A percentile compares a stretch with the other conserved stretches of the same genome.
These are phyloP conservation scores for Echria macrotheca DNA, from an alignment of 495 filamentous ascomycete species.

Conservation along the genomic window DNA sequence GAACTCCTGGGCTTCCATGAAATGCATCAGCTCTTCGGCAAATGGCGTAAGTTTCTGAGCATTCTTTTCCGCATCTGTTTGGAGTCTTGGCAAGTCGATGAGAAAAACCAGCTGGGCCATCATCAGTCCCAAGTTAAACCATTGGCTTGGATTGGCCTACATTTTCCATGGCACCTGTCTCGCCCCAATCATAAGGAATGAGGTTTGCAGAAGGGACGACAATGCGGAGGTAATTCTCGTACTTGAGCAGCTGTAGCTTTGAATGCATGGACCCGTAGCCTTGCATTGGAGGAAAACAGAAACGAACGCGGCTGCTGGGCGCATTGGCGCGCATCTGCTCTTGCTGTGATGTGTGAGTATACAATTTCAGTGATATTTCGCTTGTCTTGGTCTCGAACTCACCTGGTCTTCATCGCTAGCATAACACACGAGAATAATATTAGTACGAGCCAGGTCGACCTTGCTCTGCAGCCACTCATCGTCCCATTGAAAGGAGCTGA, in stretches of 20 bases:
- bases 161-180: constrained; percentile 75
- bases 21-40: constrained; percentile 63
- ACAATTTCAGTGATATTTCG: not conserved
- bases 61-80: constrained; percentile 21
- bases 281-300: constrained; percentile 74
- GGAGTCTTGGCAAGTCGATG: constrained; percentile 69
- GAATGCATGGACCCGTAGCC: constrained; percentile 67
- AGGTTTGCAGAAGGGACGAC: constrained; percentile 79
- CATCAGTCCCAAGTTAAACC: not conserved
- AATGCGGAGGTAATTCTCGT: constrained; percentile 61
- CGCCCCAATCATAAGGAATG: constrained; percentile 80
- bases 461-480: constrained; percentile 44
- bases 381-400: constrained; percentile 1
- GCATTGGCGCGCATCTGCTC: constrained; percentile 46
- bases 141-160: constrained; percentile 29
- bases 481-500: constrained; percentile 87
- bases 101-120: constrained; percentile 63
- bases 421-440: constrained; percentile 38
- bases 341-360: constrained; percentile 32
- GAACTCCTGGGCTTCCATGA: constrained; percentile 62
- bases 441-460: constrained; percentile 35
- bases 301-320: constrained; percentile 41
- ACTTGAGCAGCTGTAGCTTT: constrained; percentile 79
- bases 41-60: constrained; percentile 52
- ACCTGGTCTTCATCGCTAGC: constrained; percentile 45